Conservation (phyloP, 75 land plant species). For the Cunninghamia lanceolata region DNA sequence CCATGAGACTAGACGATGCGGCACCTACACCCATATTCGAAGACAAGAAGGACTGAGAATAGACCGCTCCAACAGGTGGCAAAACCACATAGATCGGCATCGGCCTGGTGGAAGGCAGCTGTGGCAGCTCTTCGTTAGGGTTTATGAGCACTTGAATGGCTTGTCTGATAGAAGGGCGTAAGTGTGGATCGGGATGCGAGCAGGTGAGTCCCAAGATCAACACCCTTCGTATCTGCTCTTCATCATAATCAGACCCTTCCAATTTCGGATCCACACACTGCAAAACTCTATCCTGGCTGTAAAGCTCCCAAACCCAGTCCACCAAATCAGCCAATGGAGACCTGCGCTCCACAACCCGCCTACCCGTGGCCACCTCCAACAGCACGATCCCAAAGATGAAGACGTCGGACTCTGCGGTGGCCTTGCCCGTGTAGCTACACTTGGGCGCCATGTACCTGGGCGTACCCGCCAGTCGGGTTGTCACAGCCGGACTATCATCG, state of each 20-base stretch:
- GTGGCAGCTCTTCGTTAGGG: neutral
- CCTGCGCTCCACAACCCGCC: conserved; percentile 36
- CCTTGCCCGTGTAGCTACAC: conserved; percentile 24
- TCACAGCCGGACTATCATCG: conserved; percentile 18
- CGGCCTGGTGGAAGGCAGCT: neutral
- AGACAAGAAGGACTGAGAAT: neutral
- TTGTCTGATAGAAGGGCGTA: conserved; percentile 51
- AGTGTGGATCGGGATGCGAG: conserved; percentile 50
- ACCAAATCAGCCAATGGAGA: conserved; percentile 36
- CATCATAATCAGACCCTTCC: conserved; percentile 11
- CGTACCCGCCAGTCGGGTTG: conserved; percentile 24
- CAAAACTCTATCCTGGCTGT: conserved; percentile 21
- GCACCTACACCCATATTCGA: neutral
- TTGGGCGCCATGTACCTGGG: conserved; percentile 39
- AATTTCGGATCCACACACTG: conserved; percentile 49
- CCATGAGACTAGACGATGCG: neutral
- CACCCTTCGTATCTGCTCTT: conserved; percentile 35
- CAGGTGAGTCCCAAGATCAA: conserved; percentile 60
- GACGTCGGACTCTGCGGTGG: conserved; percentile 47
- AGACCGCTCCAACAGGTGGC: neutral
- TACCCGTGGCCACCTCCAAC: conserved; percentile 53
- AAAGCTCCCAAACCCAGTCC: conserved; percentile 58
- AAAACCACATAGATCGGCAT: neutral
- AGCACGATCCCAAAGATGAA: conserved; percentile 58
- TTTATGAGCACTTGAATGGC: conserved; percentile 30